Percentiles rank a stretch among this genome's conserved stretches.
phyloP scores from a whole-genome alignment of 768 basidiomycete species.

The Glaciozyma antarctica region DNA sequence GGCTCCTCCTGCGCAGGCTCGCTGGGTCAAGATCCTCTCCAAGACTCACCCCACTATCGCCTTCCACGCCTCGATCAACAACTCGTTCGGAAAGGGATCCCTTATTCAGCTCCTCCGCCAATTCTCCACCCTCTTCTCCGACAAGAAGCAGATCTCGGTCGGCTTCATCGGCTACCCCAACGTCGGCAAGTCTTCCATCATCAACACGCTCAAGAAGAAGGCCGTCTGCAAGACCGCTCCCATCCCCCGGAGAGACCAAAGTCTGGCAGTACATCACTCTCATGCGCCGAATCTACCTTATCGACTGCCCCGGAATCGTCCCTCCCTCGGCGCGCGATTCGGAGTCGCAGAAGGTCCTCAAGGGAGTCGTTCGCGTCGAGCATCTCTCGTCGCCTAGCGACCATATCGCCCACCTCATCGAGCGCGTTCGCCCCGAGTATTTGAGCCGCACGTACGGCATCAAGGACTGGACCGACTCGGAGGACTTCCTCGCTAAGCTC shows the following conservation, averaged over 20 bases:
- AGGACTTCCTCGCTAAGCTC: slow-evolving; percentile 70
- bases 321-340: slow-evolving; percentile 85
- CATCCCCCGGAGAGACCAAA: slow-evolving; percentile 95
- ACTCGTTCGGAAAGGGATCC: slow-evolving; percentile 97
- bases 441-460: slow-evolving; percentile 70
- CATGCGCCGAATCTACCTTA: slow-evolving; percentile 91
- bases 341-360: slow-evolving; percentile 82
- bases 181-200: slow-evolving; percentile 92
- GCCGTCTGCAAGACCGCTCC: slow-evolving; percentile 96
- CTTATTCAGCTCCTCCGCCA: slow-evolving; percentile 93
- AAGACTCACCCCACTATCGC: slow-evolving; percentile 92
- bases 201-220: slow-evolving; percentile 95
- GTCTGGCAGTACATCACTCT: slow-evolving; percentile 99
- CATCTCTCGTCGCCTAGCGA: slow-evolving; percentile 85
- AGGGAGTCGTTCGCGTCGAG: slow-evolving; percentile 93
- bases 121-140: slow-evolving; percentile 91
- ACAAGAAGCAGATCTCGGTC: slow-evolving; percentile 98
- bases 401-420: slow-evolving; percentile 77
- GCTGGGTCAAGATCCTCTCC: slow-evolving; percentile 90
- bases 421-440: slow-evolving; percentile 85
- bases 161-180: slow-evolving; percentile 98
- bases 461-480: slow-evolving; percentile 52
- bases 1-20: slow-evolving; percentile 50
- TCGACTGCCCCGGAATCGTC: slow-evolving; percentile 97
- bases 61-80: slow-evolving; percentile 97